phyloP scores from a whole-genome alignment of 1,284 basidiomycete species.

The Coniferiporia sulphurascens region DNA sequence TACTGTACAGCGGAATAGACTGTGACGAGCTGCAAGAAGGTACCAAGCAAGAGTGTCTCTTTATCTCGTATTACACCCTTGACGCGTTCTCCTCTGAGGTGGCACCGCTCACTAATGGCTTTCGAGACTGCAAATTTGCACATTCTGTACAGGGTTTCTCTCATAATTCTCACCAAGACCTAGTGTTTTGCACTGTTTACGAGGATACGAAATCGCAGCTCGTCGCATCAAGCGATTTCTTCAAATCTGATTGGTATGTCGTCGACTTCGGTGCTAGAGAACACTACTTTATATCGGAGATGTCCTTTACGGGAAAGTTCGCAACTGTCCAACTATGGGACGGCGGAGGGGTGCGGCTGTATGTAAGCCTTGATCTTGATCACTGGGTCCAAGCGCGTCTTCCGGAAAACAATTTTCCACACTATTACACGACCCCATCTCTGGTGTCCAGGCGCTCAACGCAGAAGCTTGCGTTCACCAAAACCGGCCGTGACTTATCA shows the following conservation, averaged over 20 bases:
- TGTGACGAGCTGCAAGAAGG: constrained; percentile 50
- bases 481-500: constrained; percentile 43
- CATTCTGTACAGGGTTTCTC: constrained; percentile 76
- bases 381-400: constrained; percentile 81
- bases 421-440: too few species aligned
- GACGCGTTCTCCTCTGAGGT: constrained; percentile 68
- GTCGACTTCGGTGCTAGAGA: constrained; percentile 84
- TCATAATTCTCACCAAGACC: constrained; percentile 62
- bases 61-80: constrained; percentile 86
- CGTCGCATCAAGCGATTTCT: constrained; percentile 82
- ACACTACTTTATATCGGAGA: constrained; percentile 77
- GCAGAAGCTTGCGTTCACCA: background rate
- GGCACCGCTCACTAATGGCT: constrained; percentile 58
- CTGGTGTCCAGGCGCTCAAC: background rate
- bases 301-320: constrained; percentile 88
- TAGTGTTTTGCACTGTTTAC: constrained; percentile 84
- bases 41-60: constrained; percentile 47
- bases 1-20: constrained; percentile 75
- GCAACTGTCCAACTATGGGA: constrained; percentile 74
- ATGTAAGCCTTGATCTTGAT: constrained; percentile 76
- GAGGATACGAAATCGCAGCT: constrained; percentile 61
- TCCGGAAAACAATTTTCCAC: constrained; percentile 34
- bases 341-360: constrained; percentile 71
- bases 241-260: constrained; percentile 52
- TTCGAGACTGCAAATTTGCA: constrained; percentile 79